Evolutionary conservation across 306 rosid species (phyloP).

Genomic region (Boehmeria nivea): DNA sequence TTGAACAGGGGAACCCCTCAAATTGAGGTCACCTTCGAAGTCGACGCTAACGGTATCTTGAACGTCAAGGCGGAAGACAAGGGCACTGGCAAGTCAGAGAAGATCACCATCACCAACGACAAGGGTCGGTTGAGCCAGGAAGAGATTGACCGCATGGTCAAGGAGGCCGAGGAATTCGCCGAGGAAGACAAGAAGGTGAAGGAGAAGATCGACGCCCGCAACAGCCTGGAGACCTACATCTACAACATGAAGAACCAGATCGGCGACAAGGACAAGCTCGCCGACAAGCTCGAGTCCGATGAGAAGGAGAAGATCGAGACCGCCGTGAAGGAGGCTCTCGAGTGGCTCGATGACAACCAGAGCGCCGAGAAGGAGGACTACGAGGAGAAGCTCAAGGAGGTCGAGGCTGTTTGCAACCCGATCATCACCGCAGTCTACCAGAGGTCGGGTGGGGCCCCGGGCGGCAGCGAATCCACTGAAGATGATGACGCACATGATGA

Average conservation of each 20-base stretch:
- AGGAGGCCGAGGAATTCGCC: slow-evolving; percentile 90
- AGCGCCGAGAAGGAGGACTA: slow-evolving; percentile 83
- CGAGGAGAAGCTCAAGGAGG: slow-evolving; percentile 91
- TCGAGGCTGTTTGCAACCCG: slow-evolving; percentile 95
- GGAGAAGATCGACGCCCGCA: slow-evolving; percentile 91
- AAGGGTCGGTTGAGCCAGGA: slow-evolving; percentile 96
- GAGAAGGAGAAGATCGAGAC: slow-evolving; percentile 94
- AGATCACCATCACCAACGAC: slow-evolving; percentile 96
- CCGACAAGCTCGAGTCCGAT: slow-evolving; percentile 88
- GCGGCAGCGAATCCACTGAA: slow-evolving; percentile 42
- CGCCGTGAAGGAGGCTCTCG: slow-evolving; percentile 88
- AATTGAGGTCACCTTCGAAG: slow-evolving; percentile 98
- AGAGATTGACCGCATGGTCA: slow-evolving; percentile 94
- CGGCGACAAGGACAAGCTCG: slow-evolving; percentile 90
- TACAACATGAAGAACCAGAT: slow-evolving; percentile 98
- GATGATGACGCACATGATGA: slow-evolving; percentile 86
- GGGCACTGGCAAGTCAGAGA: slow-evolving; percentile 96
- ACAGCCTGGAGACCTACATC: slow-evolving; percentile 73
- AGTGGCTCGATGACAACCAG: slow-evolving; percentile 97
- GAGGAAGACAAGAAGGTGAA: slow-evolving; percentile 97
- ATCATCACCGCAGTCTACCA: slow-evolving; percentile 81
- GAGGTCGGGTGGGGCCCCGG: slow-evolving; percentile 84
- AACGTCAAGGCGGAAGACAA: slow-evolving; percentile 97
- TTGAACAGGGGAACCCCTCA: slow-evolving; percentile 92
- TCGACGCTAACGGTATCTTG: slow-evolving; percentile 92